A percentile compares a stretch with the other conserved stretches of the same genome.
Conservation (phyloP, 495 filamentous ascomycete genomes). For the Daldinia grandis region DNA sequence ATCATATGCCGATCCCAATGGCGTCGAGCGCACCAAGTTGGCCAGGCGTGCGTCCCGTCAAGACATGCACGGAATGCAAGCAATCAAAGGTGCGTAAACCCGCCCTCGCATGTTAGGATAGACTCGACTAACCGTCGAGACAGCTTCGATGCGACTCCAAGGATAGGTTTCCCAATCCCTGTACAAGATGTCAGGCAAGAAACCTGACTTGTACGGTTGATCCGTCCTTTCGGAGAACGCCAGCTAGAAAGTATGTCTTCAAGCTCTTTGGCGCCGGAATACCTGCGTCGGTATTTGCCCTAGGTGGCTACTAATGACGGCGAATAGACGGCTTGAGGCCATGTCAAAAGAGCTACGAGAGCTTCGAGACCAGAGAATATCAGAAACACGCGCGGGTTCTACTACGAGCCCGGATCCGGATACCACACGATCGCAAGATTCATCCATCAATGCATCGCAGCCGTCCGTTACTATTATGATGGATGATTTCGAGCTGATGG, state of each 20-base stretch:
- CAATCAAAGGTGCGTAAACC: constrained; percentile 41
- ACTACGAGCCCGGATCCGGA: constrained; percentile 41
- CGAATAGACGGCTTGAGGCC: constrained; percentile 42
- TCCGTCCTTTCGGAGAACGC: constrained; percentile 44
- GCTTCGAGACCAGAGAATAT: constrained; percentile 40
- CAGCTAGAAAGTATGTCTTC: constrained; percentile 43
- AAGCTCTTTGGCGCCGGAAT: neutral
- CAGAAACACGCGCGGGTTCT: constrained; percentile 27
- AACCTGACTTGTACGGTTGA: constrained; percentile 43
- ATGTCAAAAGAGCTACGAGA: constrained; percentile 47
- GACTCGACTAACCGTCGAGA: constrained; percentile 8
- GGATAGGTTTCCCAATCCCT: constrained; percentile 46
- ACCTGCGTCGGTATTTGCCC: neutral
- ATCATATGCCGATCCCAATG: constrained; percentile 22
- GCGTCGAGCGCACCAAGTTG: constrained; percentile 35
- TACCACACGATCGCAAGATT: constrained; percentile 31
- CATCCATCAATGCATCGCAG: constrained; percentile 20
- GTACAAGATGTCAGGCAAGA: constrained; percentile 42
- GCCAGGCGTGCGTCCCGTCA: constrained; percentile 37
- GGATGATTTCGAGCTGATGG: constrained; percentile 37
- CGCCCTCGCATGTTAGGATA: neutral
- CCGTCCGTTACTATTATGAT: constrained; percentile 24
- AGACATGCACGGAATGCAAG: constrained; percentile 48
- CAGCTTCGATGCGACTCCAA: constrained; percentile 47
- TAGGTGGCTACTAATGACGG: constrained; percentile 4